phyloP scores from a whole-genome alignment of 805 yeast species.

The Yamadazyma philogaea region DNA sequence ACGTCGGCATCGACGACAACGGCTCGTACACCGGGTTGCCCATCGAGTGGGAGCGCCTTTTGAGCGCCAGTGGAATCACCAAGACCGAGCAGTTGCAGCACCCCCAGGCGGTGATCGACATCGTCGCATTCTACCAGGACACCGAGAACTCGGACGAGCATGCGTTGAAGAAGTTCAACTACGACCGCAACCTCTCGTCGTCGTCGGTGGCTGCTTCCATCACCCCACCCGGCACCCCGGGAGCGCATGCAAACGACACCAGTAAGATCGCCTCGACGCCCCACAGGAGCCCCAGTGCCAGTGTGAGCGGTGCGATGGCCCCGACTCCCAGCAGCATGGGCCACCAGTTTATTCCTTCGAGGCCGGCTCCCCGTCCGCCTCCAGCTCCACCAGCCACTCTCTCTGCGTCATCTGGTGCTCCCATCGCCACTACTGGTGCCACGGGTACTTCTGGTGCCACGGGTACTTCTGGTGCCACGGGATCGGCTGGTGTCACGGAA shows the following conservation, averaged over 20 bases:
- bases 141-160: constrained; percentile 42
- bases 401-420: constrained; percentile 1
- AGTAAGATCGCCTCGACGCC: not conserved
- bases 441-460: constrained; percentile 14
- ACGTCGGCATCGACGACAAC: constrained; percentile 85
- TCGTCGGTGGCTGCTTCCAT: constrained; percentile 24
- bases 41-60: constrained; percentile 82
- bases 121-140: constrained; percentile 80
- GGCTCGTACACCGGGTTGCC: constrained; percentile 94
- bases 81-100: constrained; percentile 84
- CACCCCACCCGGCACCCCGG: constrained; percentile 30
- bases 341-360: constrained; percentile 54
- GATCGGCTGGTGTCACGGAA: constrained; percentile 10
- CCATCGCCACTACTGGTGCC: constrained; percentile 11
- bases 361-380: constrained; percentile 68
- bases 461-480: constrained; percentile 11
- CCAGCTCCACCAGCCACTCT: constrained; percentile 14
- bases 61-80: constrained; percentile 84
- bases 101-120: constrained; percentile 92
- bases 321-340: not conserved
- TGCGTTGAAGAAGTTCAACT: constrained; percentile 43
- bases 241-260: constrained; percentile 8
- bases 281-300: constrained; percentile 2
- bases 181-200: constrained; percentile 21
- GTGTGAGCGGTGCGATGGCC: constrained; percentile 1